Evolutionary conservation across 202 grass and related monocot species (phyloP).

Genomic region (Dendrocalamus latiflorus): DNA sequence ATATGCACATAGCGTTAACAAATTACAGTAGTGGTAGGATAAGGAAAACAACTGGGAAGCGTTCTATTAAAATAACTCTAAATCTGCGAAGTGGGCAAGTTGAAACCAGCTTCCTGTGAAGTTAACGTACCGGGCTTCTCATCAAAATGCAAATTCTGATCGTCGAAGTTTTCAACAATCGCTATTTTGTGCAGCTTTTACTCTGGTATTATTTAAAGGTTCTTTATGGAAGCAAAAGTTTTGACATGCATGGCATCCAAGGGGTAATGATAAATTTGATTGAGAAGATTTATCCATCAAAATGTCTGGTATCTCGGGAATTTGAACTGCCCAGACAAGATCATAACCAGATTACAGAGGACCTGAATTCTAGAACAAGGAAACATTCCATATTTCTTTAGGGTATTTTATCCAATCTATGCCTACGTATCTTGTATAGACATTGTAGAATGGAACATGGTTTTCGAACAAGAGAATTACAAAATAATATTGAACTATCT

Average conservation of each 20-base stretch:
- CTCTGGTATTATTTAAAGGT: neutral
- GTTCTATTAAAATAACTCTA: neutral
- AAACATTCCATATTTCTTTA: neutral
- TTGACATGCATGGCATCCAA: neutral
- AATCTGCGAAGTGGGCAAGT: neutral
- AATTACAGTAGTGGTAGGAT: neutral
- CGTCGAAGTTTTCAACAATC: neutral
- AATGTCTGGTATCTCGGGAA: neutral
- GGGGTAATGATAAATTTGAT: too few relatives aligned
- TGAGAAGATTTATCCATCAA: neutral
- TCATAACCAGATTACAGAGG: neutral
- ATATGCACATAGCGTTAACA: neutral
- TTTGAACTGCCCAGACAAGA: neutral
- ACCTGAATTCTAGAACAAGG: neutral
- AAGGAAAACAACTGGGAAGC: neutral
- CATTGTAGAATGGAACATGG: neutral
- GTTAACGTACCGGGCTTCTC: neutral
- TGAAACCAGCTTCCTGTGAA: neutral
- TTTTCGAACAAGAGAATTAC: neutral
- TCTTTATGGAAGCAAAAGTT: neutral
- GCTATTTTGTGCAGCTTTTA: neutral
- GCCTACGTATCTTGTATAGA: neutral
- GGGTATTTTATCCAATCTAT: neutral
- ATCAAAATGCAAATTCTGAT: neutral
- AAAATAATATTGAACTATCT: slow-evolving; percentile 4